Conservation (phyloP, 108 stramenopile genomes). For the Pseudonitzschia multistriata region DNA sequence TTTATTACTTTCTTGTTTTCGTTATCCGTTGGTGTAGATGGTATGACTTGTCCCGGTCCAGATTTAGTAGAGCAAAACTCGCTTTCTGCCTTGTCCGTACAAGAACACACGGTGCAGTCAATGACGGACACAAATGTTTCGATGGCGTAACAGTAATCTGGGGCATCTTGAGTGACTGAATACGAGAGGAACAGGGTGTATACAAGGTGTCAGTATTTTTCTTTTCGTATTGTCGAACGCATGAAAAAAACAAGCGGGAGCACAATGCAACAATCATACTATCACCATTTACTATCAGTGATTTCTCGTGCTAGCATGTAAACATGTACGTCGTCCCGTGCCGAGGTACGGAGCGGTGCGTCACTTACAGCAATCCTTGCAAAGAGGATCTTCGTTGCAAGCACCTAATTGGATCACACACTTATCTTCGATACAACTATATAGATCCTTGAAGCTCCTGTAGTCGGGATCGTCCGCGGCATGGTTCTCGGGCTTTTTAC, state of each 20-base stretch:
- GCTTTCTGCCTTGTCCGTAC: conserved; percentile 45
- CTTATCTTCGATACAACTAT: conserved; percentile 67
- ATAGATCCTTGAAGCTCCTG: conserved; percentile 72
- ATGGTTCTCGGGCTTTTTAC: conserved; percentile 33
- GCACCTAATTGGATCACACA: conserved; percentile 77
- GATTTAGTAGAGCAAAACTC: conserved; percentile 55
- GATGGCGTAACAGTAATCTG: conserved; percentile 38
- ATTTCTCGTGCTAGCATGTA: too few relatives aligned
- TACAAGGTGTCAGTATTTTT: not conserved
- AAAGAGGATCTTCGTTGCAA: conserved; percentile 58
- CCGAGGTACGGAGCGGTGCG: not conserved
- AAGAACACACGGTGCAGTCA: conserved; percentile 81
- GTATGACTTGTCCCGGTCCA: conserved; percentile 24
- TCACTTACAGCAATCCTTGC: conserved; percentile 52
- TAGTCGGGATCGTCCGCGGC: conserved; percentile 72
- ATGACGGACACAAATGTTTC: conserved; percentile 59
- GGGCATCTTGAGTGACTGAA: conserved; percentile 23
- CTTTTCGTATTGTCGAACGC: not conserved
- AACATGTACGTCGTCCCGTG: not conserved
- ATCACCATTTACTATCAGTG: too few relatives aligned
- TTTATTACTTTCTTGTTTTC: conserved; percentile 30
- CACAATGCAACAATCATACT: conserved; percentile 32
- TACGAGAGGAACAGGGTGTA: not conserved
- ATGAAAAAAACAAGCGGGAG: not conserved
- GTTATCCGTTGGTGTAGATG: conserved; percentile 20